Base-by-base conservation (phyloP, 2,329 filamentous ascomycete genomes). In the Stagonosporopsis vannaccii region DNA sequence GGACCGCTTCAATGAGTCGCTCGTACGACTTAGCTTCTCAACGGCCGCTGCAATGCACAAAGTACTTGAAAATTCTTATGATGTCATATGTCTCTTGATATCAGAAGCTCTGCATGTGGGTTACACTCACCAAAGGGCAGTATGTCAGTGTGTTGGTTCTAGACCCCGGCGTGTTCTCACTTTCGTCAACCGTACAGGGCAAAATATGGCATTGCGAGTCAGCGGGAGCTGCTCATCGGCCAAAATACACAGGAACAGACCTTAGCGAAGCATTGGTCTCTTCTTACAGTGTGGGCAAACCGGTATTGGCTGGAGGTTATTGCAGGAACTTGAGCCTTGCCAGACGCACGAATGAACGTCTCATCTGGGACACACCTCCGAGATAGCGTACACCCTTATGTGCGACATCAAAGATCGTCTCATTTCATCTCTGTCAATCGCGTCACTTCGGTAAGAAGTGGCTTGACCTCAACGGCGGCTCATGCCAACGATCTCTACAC, bases 371-470 rank as follows among this genome's bases (percentile, higher is more conserved):
- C 43, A 49, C 55, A 57, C 57, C 56, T 58, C 54, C 51, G 57
- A 51, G 44, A 39, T 62, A 62, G 59, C 59, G 55, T 66, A 44
- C 39, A 50, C 35, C 45, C 37, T 61, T 37, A 68, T 69, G 67
- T 60, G 67, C 65, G 60, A 67, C 64, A 68, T 69, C 62, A 62
- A 49, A 57, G 64, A 63, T 66, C 59, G 49, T 43, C 56, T 55
- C 43, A 42, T 37, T 37, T 49, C 41, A 45, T 62, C 42, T 47
- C 51, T 46, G 59, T 50, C 41, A 54, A 62, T 60, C 55, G 41
- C 49, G 20, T 43, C 41, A 48, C 50, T 45, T 63, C 41, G 40
- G 19, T 36, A 47, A 37, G 23, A 47, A 15, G 36, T 51, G 40
- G 48, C 47, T 51, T 48, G 42, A 51, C 8, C 42, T 47, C 7